Conservation (phyloP, 495 filamentous ascomycete species). For the Glutinoglossum americanum region DNA sequence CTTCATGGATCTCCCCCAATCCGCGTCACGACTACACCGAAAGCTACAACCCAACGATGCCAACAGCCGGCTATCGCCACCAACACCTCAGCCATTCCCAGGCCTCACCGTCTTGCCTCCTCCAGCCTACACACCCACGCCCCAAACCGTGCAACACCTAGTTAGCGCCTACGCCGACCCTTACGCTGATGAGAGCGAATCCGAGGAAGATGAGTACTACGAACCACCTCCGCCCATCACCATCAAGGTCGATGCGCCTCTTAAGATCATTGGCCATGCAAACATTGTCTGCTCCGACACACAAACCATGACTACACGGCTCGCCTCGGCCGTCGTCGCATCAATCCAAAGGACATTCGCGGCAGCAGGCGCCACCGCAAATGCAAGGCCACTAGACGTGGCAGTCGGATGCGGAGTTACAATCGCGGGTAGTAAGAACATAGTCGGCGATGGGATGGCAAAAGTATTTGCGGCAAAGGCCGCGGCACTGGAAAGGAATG, state of each 20-base stretch:
- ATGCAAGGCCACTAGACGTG: neutral
- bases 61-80: too few species aligned
- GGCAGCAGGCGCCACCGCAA: neutral
- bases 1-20: neutral
- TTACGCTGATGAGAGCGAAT: neutral
- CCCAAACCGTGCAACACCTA: neutral
- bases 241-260: neutral
- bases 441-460: neutral
- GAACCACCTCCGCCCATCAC: neutral
- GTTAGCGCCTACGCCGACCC: too few species aligned
- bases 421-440: constrained; percentile 1
- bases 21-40: neutral
- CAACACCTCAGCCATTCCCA: too few species aligned
- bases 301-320: neutral
- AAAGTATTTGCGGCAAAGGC: neutral
- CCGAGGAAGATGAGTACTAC: constrained; percentile 2
- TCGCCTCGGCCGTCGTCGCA: neutral
- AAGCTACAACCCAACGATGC: too few species aligned
- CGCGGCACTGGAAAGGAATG: neutral
- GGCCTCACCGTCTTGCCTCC: constrained; percentile 1
- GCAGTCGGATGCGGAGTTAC: constrained; percentile 2
- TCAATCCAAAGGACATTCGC: neutral
- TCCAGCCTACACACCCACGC: constrained; percentile 2
- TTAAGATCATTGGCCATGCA: constrained; percentile 3
- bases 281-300: neutral